Evolutionary conservation across 495 filamentous ascomycete genomes (phyloP).

Genomic region (Trichoderma erinaceum): DNA sequence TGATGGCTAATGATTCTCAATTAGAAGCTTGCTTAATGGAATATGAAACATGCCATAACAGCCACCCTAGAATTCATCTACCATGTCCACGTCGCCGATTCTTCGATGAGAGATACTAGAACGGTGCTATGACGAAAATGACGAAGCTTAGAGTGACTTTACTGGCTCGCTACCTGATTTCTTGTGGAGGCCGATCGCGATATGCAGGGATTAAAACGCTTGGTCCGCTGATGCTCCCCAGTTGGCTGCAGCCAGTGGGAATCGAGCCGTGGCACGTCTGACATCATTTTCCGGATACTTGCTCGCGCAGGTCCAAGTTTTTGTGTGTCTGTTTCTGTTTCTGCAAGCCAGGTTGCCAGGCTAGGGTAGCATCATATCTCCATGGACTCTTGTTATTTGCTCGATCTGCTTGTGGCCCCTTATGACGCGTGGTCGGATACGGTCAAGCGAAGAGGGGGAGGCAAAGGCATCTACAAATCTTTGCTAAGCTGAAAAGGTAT

Average conservation of each 20-base stretch:
- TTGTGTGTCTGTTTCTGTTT: background rate
- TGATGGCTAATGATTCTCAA: background rate
- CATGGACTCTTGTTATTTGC: too few species aligned
- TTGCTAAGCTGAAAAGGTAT: too few species aligned
- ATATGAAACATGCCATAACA: too few species aligned
- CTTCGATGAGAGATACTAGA: background rate
- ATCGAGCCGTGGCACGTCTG: background rate
- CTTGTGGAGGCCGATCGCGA: background rate
- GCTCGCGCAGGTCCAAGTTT: too few species aligned
- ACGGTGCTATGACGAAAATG: background rate
- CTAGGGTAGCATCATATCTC: too few species aligned
- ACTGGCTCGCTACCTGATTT: background rate
- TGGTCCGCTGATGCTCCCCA: background rate
- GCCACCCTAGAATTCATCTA: too few species aligned
- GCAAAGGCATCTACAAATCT: too few species aligned
- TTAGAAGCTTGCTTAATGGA: too few species aligned
- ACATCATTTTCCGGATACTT: background rate
- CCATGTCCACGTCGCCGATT: background rate
- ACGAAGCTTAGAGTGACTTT: background rate
- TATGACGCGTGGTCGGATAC: background rate
- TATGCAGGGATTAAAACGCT: conserved; percentile 2
- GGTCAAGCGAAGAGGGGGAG: background rate
- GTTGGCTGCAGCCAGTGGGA: conserved; percentile 8
- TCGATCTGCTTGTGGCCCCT: too few species aligned
- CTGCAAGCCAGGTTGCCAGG: background rate